phyloP scores from a whole-genome alignment of 305 asterid genomes.

The Fraxinus greggii region DNA sequence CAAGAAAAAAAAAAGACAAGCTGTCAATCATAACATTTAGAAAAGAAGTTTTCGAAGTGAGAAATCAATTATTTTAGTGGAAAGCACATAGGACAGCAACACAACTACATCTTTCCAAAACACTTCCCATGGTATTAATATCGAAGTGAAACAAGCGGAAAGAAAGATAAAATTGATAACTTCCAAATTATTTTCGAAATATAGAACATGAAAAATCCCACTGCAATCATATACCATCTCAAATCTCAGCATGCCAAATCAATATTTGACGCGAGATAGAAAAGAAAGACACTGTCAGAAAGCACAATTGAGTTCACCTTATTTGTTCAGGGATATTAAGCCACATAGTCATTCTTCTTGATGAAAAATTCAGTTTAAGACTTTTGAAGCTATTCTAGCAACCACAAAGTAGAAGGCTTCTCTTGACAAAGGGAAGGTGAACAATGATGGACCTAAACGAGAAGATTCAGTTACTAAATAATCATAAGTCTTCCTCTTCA shows the following conservation, averaged over 20 bases:
- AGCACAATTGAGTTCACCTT: background rate
- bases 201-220: background rate
- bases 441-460: background rate
- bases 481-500: background rate
- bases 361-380: background rate
- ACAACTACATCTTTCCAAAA: background rate
- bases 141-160: background rate
- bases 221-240: background rate
- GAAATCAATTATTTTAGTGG: slow-evolving; percentile 3
- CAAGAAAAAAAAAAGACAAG: background rate
- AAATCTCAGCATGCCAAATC: background rate
- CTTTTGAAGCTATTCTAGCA: background rate
- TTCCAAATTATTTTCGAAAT: background rate
- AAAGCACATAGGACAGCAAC: background rate
- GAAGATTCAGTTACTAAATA: background rate
- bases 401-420: background rate
- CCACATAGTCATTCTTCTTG: background rate
- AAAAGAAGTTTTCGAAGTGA: background rate
- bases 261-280: background rate
- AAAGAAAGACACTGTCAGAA: background rate
- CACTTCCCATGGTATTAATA: background rate
- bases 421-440: background rate
- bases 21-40: background rate
- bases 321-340: background rate
- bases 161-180: background rate